Evolutionary conservation across 2,329 filamentous ascomycete genomes (phyloP).

Genomic region (Aspergillus unguis): DNA sequence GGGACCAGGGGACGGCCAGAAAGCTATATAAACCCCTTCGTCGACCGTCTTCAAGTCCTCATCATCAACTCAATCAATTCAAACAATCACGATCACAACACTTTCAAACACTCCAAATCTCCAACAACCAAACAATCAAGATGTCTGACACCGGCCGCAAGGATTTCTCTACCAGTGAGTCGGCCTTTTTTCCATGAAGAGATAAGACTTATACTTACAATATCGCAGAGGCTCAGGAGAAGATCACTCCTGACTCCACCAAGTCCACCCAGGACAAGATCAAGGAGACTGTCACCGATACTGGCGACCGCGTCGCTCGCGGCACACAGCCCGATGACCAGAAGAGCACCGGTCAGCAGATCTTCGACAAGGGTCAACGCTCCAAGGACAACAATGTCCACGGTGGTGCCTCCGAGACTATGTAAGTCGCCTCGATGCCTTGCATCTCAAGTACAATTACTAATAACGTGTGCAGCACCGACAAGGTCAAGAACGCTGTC

Average conservation of each 20-base stretch:
- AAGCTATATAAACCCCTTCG: constrained; percentile 23
- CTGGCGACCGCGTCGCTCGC: constrained; percentile 53
- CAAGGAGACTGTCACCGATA: constrained; percentile 56
- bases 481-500: constrained; percentile 45
- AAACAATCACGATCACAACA: constrained; percentile 1
- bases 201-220: constrained; percentile 22
- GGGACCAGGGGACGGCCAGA: background rate
- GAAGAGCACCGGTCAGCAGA: constrained; percentile 55
- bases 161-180: constrained; percentile 53
- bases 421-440: constrained; percentile 32
- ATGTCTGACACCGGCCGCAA: constrained; percentile 64
- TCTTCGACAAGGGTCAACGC: constrained; percentile 50
- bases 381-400: constrained; percentile 40
- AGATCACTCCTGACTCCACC: constrained; percentile 56
- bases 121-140: constrained; percentile 30
- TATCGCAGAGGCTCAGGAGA: constrained; percentile 52
- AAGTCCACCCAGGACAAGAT: constrained; percentile 61
- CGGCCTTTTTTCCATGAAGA: background rate
- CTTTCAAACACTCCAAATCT: constrained; percentile 1
- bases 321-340: constrained; percentile 50
- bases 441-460: background rate
- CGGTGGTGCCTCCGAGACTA: constrained; percentile 38
- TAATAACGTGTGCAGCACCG: constrained; percentile 29
- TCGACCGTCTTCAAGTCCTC: background rate
- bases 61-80: constrained; percentile 12